Percentiles rank a stretch among this genome's conserved stretches.
phyloP scores from a whole-genome alignment of 257 asterid genomes.

The Fraxinus americana region DNA sequence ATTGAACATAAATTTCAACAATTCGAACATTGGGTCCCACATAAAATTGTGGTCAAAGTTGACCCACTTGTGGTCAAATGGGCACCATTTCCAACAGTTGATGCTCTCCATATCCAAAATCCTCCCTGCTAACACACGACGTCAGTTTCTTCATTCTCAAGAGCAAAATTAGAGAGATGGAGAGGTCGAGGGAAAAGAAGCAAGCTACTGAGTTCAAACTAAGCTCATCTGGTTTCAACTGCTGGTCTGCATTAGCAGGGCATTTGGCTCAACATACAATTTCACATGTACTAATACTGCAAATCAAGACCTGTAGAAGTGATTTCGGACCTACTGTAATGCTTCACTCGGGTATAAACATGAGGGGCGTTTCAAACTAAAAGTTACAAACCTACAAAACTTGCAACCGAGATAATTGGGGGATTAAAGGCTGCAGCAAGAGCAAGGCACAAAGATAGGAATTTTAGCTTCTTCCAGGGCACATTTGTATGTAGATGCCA shows the following conservation, averaged over 20 bases:
- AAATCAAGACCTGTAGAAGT: background rate
- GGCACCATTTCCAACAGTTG: too few species aligned
- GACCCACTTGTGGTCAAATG: too few species aligned
- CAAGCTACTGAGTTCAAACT: background rate
- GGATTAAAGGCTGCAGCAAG: background rate
- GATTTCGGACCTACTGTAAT: background rate
- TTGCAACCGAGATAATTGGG: background rate
- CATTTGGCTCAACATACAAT: background rate
- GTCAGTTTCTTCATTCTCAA: too few species aligned
- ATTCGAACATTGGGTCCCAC: too few species aligned
- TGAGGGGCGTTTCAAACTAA: background rate
- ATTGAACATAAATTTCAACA: too few species aligned
- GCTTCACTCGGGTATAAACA: background rate
- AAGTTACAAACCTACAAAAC: background rate
- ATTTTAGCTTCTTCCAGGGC: background rate
- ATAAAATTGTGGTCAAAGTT: too few species aligned
- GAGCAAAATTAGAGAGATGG: too few species aligned
- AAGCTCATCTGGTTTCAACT: background rate
- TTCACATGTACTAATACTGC: conserved; percentile 3
- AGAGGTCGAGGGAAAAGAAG: too few species aligned
- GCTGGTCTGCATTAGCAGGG: background rate
- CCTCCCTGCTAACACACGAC: too few species aligned
- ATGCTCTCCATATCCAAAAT: too few species aligned
- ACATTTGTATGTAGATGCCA: background rate
- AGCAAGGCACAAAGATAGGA: background rate